Percentiles rank a stretch among this genome's conserved stretches.
These are phyloP conservation scores for Suhomyces maxii DNA, from an alignment of 1,139 yeast genomes.

Conservation along the genomic window DNA sequence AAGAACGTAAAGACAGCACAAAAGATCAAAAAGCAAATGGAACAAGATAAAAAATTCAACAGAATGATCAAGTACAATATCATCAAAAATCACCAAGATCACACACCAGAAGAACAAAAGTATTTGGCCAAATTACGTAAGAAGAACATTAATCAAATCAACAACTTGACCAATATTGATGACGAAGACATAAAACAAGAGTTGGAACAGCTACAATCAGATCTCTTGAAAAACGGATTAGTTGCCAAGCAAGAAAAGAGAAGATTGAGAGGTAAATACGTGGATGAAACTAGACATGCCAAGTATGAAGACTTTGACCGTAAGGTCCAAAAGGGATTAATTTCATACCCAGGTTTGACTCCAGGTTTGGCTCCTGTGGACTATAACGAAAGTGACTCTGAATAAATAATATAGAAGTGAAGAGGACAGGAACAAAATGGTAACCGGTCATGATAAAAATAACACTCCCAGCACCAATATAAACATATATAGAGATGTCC, in stretches of 20 bases:
- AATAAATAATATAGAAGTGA: constrained; percentile 16
- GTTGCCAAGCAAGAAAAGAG: constrained; percentile 25
- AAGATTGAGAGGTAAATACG: constrained; percentile 21
- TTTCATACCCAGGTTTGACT: constrained; percentile 69
- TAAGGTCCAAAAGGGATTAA: constrained; percentile 43
- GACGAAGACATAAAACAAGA: constrained; percentile 47
- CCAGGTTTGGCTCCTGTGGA: constrained; percentile 94
- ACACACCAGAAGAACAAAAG: constrained; percentile 44
- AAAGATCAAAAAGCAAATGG: constrained; percentile 35
- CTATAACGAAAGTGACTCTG: constrained; percentile 48
- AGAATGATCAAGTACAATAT: constrained; percentile 54
- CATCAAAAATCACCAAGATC: constrained; percentile 41
- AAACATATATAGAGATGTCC: too few relatives aligned
- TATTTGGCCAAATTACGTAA: constrained; percentile 51
- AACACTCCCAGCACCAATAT: too few relatives aligned
- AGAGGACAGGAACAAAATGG: too few relatives aligned
- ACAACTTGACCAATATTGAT: constrained; percentile 46
- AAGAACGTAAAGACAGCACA: constrained; percentile 30
- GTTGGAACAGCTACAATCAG: constrained; percentile 40
- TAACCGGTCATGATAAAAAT: background rate
- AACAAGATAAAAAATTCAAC: constrained; percentile 41
- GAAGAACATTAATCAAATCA: constrained; percentile 48
- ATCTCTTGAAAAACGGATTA: constrained; percentile 29
- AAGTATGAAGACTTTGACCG: constrained; percentile 43
- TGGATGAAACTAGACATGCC: constrained; percentile 15